Base-by-base conservation (phyloP, 108 stramenopile species). In the Aureococcus anophagefferens region DNA sequence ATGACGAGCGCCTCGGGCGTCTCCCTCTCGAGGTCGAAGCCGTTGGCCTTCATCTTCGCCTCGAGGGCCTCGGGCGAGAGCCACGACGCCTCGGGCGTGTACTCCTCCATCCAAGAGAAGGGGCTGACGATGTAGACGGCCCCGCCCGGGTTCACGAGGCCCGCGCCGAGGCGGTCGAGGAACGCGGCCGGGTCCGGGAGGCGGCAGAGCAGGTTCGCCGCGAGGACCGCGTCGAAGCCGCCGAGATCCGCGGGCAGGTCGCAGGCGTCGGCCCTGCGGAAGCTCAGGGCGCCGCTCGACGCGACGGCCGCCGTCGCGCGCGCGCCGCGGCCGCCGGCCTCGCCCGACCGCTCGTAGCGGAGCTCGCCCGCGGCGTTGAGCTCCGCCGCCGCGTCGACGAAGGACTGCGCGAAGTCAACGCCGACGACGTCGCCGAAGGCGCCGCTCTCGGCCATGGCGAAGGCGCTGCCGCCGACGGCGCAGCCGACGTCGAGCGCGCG, bases 371-470 rank as follows among this genome's bases (percentile, higher is more conserved):
- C 79, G 29, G 72, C 66, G 68, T 92, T 80, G 69, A 90, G 83
- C 15, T 83, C 75, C 84, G 91, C 90, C 33, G 95, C 93, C 0
- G 89, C 82, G n/a, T 80, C 69, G 25, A 96, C 79, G 74, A 94
- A 93, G 44, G 76, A 85, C 13, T 85, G 74, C 59, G 89, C 89
- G 73, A 89, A 93, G 73, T 96, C 93, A 65, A 94, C 85, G 14
- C 93, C 95, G 65, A 92, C 89, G 0, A 96, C 95, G 63, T 84
- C 80, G 65, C 91, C 89, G 72, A 92, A 94, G n/a, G n/a, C n/a
- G n/a, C n/a, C n/a, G 30, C 73, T 46, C 70, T 81, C 87, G 17
- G 94, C 92, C 62, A 94, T 85, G 68, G 90, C 89, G 62, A 95
- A 91, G 3, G 91, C 86, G 30, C 87, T 77, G 25, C 94, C 95